These are phyloP conservation scores for Rugonectria rugulosa DNA, from an alignment of 2,329 filamentous ascomycete species.

Conservation along the genomic window DNA sequence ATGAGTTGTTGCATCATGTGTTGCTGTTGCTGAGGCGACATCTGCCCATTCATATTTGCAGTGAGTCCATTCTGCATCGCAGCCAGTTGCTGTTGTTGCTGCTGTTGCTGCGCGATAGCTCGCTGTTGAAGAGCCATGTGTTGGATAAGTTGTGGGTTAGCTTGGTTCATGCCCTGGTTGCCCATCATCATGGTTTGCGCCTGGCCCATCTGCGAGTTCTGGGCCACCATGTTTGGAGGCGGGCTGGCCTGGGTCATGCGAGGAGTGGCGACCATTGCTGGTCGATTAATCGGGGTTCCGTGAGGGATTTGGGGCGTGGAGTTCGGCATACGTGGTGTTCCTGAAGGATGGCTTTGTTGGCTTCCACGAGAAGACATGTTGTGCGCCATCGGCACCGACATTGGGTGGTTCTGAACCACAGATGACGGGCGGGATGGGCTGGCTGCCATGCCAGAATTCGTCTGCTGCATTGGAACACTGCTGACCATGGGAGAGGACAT, in stretches of 20 bases:
- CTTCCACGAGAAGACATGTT: conserved; percentile 71
- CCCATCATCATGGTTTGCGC: conserved; percentile 60
- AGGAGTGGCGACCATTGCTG: conserved; percentile 63
- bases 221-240: conserved; percentile 65
- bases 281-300: conserved; percentile 64
- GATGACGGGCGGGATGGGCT: conserved; percentile 74
- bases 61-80: conserved; percentile 49
- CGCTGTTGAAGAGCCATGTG: conserved; percentile 60
- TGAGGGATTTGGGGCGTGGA: conserved; percentile 68
- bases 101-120: conserved; percentile 54
- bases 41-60: conserved; percentile 47
- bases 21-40: conserved; percentile 48
- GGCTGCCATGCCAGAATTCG: conserved; percentile 71
- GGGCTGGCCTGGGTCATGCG: conserved; percentile 70
- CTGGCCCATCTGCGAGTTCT: conserved; percentile 60
- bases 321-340: conserved; percentile 68
- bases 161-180: conserved; percentile 51
- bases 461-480: conserved; percentile 69
- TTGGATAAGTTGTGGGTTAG: conserved; percentile 49
- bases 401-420: conserved; percentile 66
- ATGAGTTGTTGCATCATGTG: conserved; percentile 48
- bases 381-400: conserved; percentile 66
- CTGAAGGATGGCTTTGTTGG: conserved; percentile 70
- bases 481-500: conserved; percentile 72
- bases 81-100: conserved; percentile 55